Conservation (phyloP, 352 stramenopile species). For the Phytopythium chamaehyphon region DNA sequence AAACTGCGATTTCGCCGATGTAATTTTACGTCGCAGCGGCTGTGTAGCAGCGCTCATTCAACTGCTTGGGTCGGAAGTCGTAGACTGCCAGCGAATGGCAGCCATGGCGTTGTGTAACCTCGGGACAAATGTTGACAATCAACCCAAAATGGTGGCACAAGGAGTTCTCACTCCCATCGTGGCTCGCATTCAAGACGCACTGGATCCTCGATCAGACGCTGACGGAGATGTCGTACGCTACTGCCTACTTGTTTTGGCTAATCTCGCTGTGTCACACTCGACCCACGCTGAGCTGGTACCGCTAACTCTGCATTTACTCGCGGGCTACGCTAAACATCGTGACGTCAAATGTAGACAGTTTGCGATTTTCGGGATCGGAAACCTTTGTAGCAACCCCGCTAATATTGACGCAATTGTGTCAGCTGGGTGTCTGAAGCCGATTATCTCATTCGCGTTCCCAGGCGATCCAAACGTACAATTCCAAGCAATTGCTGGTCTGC, state of each 20-base stretch:
- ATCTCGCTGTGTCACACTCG: slow-evolving; percentile 84
- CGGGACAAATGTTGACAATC: slow-evolving; percentile 92
- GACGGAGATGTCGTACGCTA: slow-evolving; percentile 96
- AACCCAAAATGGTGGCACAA: slow-evolving; percentile 85
- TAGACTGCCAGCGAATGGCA: slow-evolving; percentile 93
- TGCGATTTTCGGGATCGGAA: slow-evolving; percentile 93
- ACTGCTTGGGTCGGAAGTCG: slow-evolving; percentile 86
- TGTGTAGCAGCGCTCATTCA: slow-evolving; percentile 81
- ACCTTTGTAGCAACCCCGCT: slow-evolving; percentile 90
- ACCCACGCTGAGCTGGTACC: slow-evolving; percentile 84
- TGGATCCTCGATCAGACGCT: slow-evolving; percentile 90
- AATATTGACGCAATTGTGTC: slow-evolving; percentile 90
- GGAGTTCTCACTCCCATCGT: slow-evolving; percentile 89
- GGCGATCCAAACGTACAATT: slow-evolving; percentile 95
- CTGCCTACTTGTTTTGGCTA: slow-evolving; percentile 92
- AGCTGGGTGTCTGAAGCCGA: slow-evolving; percentile 86
- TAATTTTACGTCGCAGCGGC: slow-evolving; percentile 85
- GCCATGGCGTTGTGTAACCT: slow-evolving; percentile 95
- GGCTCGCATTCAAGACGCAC: slow-evolving; percentile 80
- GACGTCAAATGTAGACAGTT: slow-evolving; percentile 97
- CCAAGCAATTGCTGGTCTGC: slow-evolving; percentile 93
- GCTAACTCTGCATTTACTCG: slow-evolving; percentile 81
- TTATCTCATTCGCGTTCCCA: slow-evolving; percentile 94
- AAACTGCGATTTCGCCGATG: slow-evolving; percentile 94
- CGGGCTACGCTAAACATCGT: slow-evolving; percentile 91